Evolutionary conservation across 768 basidiomycete species (phyloP).

Genomic region (Chalciporus chontae): DNA sequence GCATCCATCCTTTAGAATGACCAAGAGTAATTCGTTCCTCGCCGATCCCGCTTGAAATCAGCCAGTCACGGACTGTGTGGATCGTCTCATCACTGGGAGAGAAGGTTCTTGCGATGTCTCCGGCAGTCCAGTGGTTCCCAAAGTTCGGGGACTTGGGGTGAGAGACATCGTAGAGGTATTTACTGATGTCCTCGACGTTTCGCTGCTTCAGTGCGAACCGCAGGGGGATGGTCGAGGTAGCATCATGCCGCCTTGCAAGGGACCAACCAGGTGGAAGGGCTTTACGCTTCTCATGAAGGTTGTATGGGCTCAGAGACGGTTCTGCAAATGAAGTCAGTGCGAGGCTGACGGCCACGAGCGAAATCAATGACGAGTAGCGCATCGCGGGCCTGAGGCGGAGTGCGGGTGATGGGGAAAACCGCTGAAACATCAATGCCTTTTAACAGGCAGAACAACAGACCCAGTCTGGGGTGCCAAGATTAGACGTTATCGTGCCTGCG

Average conservation of each 20-base stretch:
- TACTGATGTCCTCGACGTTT: slow-evolving; percentile 26
- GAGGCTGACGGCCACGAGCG: slow-evolving; percentile 8
- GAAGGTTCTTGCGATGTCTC: slow-evolving; percentile 26
- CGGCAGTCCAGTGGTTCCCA: slow-evolving; percentile 32
- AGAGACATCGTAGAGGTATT: slow-evolving; percentile 27
- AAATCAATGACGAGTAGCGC: slow-evolving; percentile 7
- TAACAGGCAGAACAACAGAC: too few species aligned
- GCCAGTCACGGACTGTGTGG: slow-evolving; percentile 26
- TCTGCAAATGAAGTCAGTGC: slow-evolving; percentile 15
- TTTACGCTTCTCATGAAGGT: slow-evolving; percentile 41
- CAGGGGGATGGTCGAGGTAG: slow-evolving; percentile 26
- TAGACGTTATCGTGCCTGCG: not conserved
- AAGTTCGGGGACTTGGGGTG: slow-evolving; percentile 33
- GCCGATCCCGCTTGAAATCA: slow-evolving; percentile 23
- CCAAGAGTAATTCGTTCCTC: slow-evolving; percentile 15
- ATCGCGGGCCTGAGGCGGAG: slow-evolving; percentile 2
- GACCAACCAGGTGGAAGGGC: slow-evolving; percentile 35
- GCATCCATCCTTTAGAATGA: slow-evolving; percentile 24
- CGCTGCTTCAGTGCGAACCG: slow-evolving; percentile 32
- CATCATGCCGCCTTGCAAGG: slow-evolving; percentile 32
- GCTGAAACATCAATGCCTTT: too few species aligned
- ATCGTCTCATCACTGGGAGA: slow-evolving; percentile 23
- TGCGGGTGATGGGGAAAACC: too few species aligned
- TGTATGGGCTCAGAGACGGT: slow-evolving; percentile 17
- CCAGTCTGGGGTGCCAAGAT: not conserved